Percentiles rank a stretch among this genome's conserved stretches.
These are phyloP conservation scores for Cladophialophora carrionii DNA, from an alignment of 2,329 filamentous ascomycete species.

Conservation along the genomic window DNA sequence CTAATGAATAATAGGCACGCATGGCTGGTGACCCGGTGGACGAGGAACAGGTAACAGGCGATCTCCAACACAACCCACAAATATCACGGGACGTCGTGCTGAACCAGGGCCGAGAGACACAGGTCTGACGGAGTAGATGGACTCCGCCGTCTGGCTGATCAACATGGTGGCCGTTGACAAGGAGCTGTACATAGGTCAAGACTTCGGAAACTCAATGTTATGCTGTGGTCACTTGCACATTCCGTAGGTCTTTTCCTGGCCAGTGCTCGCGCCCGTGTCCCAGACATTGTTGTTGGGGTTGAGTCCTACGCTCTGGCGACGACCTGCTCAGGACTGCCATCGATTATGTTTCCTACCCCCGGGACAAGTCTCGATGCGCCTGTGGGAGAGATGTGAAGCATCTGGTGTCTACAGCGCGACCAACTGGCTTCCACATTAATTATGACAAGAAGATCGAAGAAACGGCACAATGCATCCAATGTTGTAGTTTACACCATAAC, in stretches of 20 bases:
- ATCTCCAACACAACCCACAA: slow-evolving; percentile 2
- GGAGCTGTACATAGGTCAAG: slow-evolving; percentile 1
- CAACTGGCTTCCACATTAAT: neutral
- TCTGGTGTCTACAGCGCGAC: neutral
- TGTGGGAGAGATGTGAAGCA: no score
- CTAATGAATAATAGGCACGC: slow-evolving; percentile 27
- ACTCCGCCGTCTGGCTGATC: neutral
- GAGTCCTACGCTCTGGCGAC: neutral
- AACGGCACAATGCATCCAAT: neutral
- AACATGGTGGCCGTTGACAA: neutral
- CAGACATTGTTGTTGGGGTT: neutral
- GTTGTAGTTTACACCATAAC: neutral
- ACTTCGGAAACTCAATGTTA: neutral
- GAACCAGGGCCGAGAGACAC: neutral
- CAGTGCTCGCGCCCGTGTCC: neutral
- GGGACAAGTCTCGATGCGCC: neutral
- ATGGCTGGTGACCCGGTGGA: slow-evolving; percentile 26
- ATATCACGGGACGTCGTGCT: slow-evolving; percentile 12
- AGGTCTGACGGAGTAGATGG: neutral
- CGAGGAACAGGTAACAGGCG: slow-evolving; percentile 3
- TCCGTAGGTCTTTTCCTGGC: neutral
- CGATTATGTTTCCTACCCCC: neutral
- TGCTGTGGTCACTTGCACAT: neutral
- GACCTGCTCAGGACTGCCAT: neutral
- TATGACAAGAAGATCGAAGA: neutral